Conservation (phyloP, 106 monocot species). For the Dioscorea zingiberensis region DNA sequence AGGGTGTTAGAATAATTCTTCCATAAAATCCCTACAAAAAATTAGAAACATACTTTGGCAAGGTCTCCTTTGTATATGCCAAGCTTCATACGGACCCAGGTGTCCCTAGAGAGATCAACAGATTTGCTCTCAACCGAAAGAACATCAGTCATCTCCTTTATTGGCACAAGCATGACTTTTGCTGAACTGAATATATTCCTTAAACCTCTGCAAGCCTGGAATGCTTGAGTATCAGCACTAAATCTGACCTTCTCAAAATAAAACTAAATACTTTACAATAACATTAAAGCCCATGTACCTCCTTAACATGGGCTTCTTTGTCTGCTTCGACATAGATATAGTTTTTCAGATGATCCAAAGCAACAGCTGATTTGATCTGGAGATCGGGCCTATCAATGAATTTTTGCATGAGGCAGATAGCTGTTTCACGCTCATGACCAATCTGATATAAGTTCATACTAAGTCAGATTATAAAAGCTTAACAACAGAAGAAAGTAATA, state of each 20-base stretch:
- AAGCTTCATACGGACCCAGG: slow-evolving; percentile 98
- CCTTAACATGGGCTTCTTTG: slow-evolving; percentile 95
- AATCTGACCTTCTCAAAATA: neutral
- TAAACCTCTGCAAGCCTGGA: slow-evolving; percentile 93
- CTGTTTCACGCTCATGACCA: slow-evolving; percentile 85
- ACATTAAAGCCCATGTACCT: slow-evolving; percentile 40
- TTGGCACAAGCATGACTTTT: slow-evolving; percentile 84
- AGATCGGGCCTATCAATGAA: slow-evolving; percentile 80
- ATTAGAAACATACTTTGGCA: slow-evolving; percentile 51
- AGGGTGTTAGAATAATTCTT: neutral
- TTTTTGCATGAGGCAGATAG: slow-evolving; percentile 98
- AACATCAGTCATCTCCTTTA: slow-evolving; percentile 99
- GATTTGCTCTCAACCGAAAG: slow-evolving; percentile 97
- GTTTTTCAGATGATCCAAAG: slow-evolving; percentile 92
- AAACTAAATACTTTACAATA: slow-evolving; percentile 1
- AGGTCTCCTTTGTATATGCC: slow-evolving; percentile 96
- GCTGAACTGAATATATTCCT: slow-evolving; percentile 68
- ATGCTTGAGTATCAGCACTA: neutral
- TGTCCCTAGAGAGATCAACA: slow-evolving; percentile 77
- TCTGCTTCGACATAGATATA: slow-evolving; percentile 96
- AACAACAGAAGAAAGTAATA: too few species aligned
- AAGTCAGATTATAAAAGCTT: neutral
- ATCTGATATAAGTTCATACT: slow-evolving; percentile 36
- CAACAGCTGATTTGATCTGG: slow-evolving; percentile 74
- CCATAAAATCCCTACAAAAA: neutral